Base-by-base conservation (phyloP, 805 yeast genomes). In the Yarrowia sp. region DNA sequence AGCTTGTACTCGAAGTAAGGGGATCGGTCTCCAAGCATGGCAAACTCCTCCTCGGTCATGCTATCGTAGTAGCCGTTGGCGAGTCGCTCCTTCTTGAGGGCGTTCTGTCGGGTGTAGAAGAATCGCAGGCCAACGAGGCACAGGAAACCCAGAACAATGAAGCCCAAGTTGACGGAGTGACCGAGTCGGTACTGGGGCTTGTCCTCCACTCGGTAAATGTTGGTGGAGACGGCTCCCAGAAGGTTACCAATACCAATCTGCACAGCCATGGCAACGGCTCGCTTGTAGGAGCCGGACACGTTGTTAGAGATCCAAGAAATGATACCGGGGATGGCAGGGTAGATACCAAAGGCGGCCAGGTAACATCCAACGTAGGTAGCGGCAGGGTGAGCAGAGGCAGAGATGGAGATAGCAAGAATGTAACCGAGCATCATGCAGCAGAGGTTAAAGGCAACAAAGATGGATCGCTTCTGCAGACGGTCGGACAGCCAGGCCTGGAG, bases 181-280 rank as follows among this genome's bases (percentile, higher is more conserved):
- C 89, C 90, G 45, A 84, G 84, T 43, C 73, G 79, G 74, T 82
- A 86, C 19, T 79, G 77, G 38, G 90, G 90, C 32, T 87, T 80
- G 71, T 86, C 88, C 48, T 76, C 73, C 41, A 83, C 74, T 69
- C 86, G 80, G 77, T 85, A 86, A 32, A 86, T 78, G 72, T 81
- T 86, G 2, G 88, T 74, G 38, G 88, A 77, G 69, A 86, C 82
- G 71, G 86, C 86, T 71, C 89, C 89, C 58, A 89, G 89, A 71
- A 86, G 84, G 76, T 86, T 86, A 70, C 89, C 90, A 73, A 86
- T 84, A 1, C 89, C 89, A 73, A 87, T 82, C 71, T 85, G 85
- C 78, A 83, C 79, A 5, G 85, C 86, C 49, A 86, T 80, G 19
- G 85, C 86, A 16, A 82, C 82, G 35, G 83, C 80, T 71, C 86